Conservation (phyloP, 1,284 basidiomycete species). For the Filobasidium uniguttulatum region DNA sequence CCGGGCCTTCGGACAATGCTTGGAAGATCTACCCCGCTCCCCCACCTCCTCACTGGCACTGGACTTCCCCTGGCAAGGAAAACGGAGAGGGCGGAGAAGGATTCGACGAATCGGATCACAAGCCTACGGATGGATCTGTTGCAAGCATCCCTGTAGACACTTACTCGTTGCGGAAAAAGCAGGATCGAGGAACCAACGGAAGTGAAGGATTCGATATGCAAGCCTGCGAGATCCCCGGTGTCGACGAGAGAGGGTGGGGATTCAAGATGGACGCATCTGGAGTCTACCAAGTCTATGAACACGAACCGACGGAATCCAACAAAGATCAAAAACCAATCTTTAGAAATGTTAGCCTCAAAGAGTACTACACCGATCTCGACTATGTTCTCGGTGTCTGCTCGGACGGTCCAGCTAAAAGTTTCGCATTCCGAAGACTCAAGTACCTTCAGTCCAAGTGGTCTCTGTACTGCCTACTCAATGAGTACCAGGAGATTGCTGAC, state of each 20-base stretch:
- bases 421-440: slow-evolving; percentile 83
- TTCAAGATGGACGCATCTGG: slow-evolving; percentile 72
- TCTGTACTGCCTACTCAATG: slow-evolving; percentile 84
- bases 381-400: slow-evolving; percentile 71
- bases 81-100: slow-evolving; percentile 39
- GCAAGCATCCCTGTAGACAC: slow-evolving; percentile 14
- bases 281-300: slow-evolving; percentile 68
- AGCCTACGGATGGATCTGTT: slow-evolving; percentile 14
- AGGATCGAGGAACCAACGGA: slow-evolving; percentile 27
- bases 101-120: slow-evolving; percentile 12
- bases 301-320: background rate
- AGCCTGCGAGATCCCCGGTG: slow-evolving; percentile 55
- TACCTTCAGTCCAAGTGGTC: slow-evolving; percentile 93
- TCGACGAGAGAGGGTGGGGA: slow-evolving; percentile 31
- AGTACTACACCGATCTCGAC: slow-evolving; percentile 96
- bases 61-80: slow-evolving; percentile 46
- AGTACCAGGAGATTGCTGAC: slow-evolving; percentile 84
- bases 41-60: slow-evolving; percentile 87
- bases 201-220: slow-evolving; percentile 48
- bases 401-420: slow-evolving; percentile 90
- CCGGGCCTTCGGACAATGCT: slow-evolving; percentile 20
- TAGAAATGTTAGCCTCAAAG: slow-evolving; percentile 56
- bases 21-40: slow-evolving; percentile 86
- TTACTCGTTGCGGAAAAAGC: slow-evolving; percentile 29
- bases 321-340: slow-evolving; percentile 51